Base-by-base conservation (phyloP, 202 grass and related monocot genomes). In the Schoenoplectus tabernaemontani region DNA sequence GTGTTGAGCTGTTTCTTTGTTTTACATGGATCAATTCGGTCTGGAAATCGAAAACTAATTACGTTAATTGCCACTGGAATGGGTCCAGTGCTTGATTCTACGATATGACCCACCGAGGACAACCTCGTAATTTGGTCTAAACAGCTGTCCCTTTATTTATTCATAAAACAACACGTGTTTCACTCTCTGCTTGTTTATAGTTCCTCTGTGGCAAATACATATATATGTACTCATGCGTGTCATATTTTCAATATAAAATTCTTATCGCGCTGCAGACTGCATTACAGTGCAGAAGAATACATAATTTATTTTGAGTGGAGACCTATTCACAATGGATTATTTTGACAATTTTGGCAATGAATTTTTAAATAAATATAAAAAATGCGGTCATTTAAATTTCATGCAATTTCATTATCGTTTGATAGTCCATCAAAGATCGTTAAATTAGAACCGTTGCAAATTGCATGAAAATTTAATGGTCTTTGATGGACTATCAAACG, bases 101-200 rank as follows among this genome's bases (percentile, higher is more conserved):
- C 28, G 66, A 30, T 13, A 2, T 53, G 70, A 75, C 47, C 17
- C 2, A 4, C 1, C 15, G 16, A 75, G 28, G 70, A 19, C 41
- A 75, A 54, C 70, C 28, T 75, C 70, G 70, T 75, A 75, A 75
- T 75, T 75, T 75, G 69, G 70, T 75, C 48, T 17, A 6, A 54
- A 50, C 26, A 75, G 70, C 70, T 75, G 44, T 32, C 26, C 16
- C 41, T 75, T 53, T 28, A 34, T 75, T 54, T n/a, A 53, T 33
- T 24, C 6, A 32, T 13, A 53, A 20, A 4, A 4, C 4, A 19
- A 75, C 70, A 75, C 70, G 44, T 53, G 70, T 75, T 54, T 34
- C 24, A 20, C 46, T 12, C 70, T 36, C 47, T 12, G 26, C 22
- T 72, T 0, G 10, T 11, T 54, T n/a, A 4, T 1, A 24, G 70